Evolutionary conservation across 805 yeast genomes (phyloP).

Genomic region (Pichia pseudocactophila): DNA sequence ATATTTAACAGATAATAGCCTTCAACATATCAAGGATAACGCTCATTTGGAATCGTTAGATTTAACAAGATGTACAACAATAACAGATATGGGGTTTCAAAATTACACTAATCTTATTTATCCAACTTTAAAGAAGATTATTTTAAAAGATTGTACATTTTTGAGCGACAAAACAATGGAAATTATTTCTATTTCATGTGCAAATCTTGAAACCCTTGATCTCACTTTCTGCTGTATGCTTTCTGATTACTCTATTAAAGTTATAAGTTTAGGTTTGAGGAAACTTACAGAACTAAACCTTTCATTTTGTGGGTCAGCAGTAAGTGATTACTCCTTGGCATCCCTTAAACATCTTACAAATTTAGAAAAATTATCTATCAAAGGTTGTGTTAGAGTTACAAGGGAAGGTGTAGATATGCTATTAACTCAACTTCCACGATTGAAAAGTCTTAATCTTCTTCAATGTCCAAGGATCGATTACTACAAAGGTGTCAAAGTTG

Average conservation of each 20-base stretch:
- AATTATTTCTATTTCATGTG: slow-evolving; percentile 53
- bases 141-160: slow-evolving; percentile 66
- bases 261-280: slow-evolving; percentile 59
- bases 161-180: slow-evolving; percentile 57
- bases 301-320: slow-evolving; percentile 74
- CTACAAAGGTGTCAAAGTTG: slow-evolving; percentile 54
- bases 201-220: slow-evolving; percentile 46
- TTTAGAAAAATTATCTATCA: slow-evolving; percentile 41
- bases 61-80: slow-evolving; percentile 67
- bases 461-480: slow-evolving; percentile 65
- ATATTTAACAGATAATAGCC: slow-evolving; percentile 58
- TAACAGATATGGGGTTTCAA: slow-evolving; percentile 65
- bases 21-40: slow-evolving; percentile 52
- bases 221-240: slow-evolving; percentile 70
- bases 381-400: slow-evolving; percentile 71
- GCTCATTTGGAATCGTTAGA: slow-evolving; percentile 52
- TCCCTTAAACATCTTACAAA: slow-evolving; percentile 48
- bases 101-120: slow-evolving; percentile 54
- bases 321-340: slow-evolving; percentile 59
- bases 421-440: slow-evolving; percentile 44
- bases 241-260: slow-evolving; percentile 60
- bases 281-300: slow-evolving; percentile 43
- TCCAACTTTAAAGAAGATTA: slow-evolving; percentile 41
- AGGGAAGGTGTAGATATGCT: slow-evolving; percentile 68
- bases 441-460: slow-evolving; percentile 49